Evolutionary conservation across 345 rosid genomes (phyloP).

Genomic region (Arabidopsis thaliana): TAIR10.1 NC_003070.9:28393001-28393500

Average conservation of each 20-base stretch:
- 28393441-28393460: too few relatives aligned
- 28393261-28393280: constrained; percentile 73
- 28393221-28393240: constrained; percentile 58
- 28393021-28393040: constrained; percentile 76
- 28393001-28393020: constrained; percentile 79
- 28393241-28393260: constrained; percentile 78
- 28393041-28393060: constrained; percentile 25
- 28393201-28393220: constrained; percentile 73
- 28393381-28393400: not conserved
- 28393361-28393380: not conserved
- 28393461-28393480: not conserved
- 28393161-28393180: constrained; percentile 71
- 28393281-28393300: constrained; percentile 75
- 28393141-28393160: constrained; percentile 81
- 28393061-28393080: not conserved
- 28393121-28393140: not conserved
- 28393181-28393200: constrained; percentile 84
- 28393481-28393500: too few relatives aligned
- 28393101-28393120: not conserved
- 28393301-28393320: constrained; percentile 56
- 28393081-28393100: not conserved
- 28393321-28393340: not conserved
- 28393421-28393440: not conserved
- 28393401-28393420: not conserved
- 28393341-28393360: not conserved